phyloP scores from a whole-genome alignment of 352 stramenopile species.

The Phytopythium kandeliae region DNA sequence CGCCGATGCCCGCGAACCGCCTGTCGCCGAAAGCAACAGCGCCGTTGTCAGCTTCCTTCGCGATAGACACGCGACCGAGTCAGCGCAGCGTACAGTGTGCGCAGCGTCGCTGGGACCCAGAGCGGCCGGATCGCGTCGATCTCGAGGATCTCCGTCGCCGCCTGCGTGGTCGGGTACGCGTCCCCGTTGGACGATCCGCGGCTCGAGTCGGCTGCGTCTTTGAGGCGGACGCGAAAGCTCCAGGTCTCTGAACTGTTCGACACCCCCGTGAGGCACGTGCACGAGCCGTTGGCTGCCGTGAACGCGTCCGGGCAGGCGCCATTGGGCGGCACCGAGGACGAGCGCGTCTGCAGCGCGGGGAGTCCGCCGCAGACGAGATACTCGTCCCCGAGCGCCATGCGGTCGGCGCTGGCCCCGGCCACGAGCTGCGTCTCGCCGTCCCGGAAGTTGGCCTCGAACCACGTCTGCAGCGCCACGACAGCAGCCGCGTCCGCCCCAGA shows the following conservation, averaged over 20 bases:
- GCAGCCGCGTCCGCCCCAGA: no score
- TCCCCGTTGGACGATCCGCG: no score
- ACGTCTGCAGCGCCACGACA: slow-evolving; percentile 9
- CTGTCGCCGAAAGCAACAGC: slow-evolving; percentile 10
- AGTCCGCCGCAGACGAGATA: slow-evolving; percentile 16
- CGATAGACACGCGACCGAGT: not conserved
- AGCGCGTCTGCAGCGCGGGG: slow-evolving; percentile 23
- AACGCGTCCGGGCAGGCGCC: slow-evolving; percentile 19
- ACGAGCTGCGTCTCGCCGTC: slow-evolving; percentile 27
- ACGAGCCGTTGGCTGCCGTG: slow-evolving; percentile 26
- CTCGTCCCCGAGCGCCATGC: slow-evolving; percentile 5
- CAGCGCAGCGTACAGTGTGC: slow-evolving; percentile 15
- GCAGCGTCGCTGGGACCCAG: slow-evolving; percentile 13
- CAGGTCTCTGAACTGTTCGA: slow-evolving; percentile 8
- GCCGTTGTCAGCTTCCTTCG: not conserved
- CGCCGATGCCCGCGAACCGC: slow-evolving; percentile 15
- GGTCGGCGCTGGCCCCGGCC: slow-evolving; percentile 9
- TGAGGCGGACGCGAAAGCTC: slow-evolving; percentile 16
- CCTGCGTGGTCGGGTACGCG: slow-evolving; percentile 5
- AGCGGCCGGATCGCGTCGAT: slow-evolving; percentile 24
- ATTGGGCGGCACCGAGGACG: slow-evolving; percentile 16
- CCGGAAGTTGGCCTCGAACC: slow-evolving; percentile 24
- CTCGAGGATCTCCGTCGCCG: slow-evolving; percentile 11
- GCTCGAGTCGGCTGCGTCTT: slow-evolving; percentile 1
- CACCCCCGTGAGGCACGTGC: slow-evolving; percentile 29